Evolutionary conservation across 306 rosid species (phyloP).

Genomic region (Quercus berberidifolia): DNA sequence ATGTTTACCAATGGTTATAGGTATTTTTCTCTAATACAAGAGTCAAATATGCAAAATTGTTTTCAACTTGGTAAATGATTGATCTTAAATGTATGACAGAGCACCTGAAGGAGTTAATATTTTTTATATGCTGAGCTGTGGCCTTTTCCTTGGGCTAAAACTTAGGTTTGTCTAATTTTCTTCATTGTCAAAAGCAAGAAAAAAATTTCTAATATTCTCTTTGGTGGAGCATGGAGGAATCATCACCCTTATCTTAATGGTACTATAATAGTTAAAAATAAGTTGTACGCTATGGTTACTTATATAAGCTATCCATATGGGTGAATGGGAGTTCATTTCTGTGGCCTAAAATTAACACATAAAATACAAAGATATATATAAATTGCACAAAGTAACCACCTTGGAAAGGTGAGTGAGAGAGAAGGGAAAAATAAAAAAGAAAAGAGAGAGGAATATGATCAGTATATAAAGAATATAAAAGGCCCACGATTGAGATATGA

Average conservation of each 20-base stretch:
- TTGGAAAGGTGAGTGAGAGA: conserved; percentile 24
- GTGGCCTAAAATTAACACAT: conserved; percentile 30
- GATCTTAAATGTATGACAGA: conserved; percentile 5
- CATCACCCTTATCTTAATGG: conserved; percentile 33
- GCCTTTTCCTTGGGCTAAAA: not conserved
- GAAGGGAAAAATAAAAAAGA: not conserved
- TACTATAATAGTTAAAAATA: not conserved
- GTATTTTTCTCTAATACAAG: conserved; percentile 3
- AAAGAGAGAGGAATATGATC: conserved; percentile 27
- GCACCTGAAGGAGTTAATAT: not conserved
- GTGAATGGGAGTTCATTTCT: conserved; percentile 26
- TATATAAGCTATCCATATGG: conserved; percentile 31
- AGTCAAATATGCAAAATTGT: conserved; percentile 11
- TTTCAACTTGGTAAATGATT: conserved; percentile 10
- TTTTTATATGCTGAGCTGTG: conserved; percentile 3
- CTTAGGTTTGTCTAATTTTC: conserved; percentile 20
- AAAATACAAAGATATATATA: conserved; percentile 14
- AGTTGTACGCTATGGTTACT: conserved; percentile 21
- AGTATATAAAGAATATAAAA: conserved; percentile 29
- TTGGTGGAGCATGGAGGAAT: conserved; percentile 50
- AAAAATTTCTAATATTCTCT: conserved; percentile 29
- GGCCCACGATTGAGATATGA: conserved; percentile 39
- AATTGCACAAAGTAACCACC: conserved; percentile 23
- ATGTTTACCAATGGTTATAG: not conserved
- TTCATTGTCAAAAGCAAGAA: conserved; percentile 37